Evolutionary conservation across 2,329 filamentous ascomycete genomes (phyloP).

Genomic region (Gnomoniopsis sp.): DNA sequence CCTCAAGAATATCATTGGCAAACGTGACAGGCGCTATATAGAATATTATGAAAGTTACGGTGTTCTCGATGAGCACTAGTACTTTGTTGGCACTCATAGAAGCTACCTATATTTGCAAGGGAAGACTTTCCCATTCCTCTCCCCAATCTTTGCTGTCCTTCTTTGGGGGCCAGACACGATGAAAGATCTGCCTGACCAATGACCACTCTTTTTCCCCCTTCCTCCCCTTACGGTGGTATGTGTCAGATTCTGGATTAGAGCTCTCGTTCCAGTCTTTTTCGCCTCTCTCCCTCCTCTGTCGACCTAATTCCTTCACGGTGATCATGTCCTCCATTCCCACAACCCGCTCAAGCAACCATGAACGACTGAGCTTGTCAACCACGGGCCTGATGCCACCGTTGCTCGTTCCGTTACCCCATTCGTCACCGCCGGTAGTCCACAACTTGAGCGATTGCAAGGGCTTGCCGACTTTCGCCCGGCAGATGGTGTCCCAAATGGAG

Average conservation of each 20-base stretch:
- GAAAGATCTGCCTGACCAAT: neutral
- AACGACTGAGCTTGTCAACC: neutral
- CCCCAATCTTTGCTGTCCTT: slow-evolving; percentile 4
- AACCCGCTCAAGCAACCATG: slow-evolving; percentile 7
- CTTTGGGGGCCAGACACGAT: slow-evolving; percentile 1
- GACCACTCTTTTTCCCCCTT: neutral
- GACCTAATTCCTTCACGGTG: slow-evolving; percentile 1
- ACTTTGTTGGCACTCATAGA: neutral
- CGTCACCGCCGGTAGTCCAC: neutral
- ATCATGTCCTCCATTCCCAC: neutral
- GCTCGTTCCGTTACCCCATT: neutral
- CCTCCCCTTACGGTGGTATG: neutral
- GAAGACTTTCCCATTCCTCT: slow-evolving; percentile 8
- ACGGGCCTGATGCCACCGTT: neutral
- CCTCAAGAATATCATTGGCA: no score
- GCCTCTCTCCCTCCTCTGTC: neutral
- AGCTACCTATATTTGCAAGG: neutral
- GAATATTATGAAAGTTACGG: no score
- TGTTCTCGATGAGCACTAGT: no score
- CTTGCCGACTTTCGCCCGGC: neutral
- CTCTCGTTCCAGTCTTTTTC: neutral
- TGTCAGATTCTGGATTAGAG: neutral
- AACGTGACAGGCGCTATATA: neutral
- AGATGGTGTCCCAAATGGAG: slow-evolving; percentile 4
- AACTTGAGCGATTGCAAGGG: slow-evolving; percentile 4